Conservation (phyloP, 805 yeast genomes). For the Monosporozyma yasuniensis region DNA sequence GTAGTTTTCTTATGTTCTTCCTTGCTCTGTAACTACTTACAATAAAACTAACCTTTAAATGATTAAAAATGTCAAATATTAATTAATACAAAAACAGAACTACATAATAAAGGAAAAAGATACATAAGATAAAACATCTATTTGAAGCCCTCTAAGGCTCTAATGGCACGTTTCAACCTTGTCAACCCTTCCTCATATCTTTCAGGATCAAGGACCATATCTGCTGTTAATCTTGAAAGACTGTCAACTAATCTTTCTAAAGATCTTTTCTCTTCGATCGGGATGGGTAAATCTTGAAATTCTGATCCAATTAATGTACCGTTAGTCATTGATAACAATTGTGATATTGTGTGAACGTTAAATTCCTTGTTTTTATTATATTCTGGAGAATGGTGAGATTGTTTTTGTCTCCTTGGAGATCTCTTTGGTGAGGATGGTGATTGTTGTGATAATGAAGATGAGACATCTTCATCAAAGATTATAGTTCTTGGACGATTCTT, state of each 20-base stretch:
- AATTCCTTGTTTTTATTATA: conserved; percentile 8
- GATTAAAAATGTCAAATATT: neutral
- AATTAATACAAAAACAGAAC: too few species aligned
- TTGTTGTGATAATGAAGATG: neutral
- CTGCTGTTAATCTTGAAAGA: conserved; percentile 76
- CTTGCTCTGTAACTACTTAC: neutral
- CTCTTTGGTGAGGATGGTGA: neutral
- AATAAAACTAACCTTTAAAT: too few species aligned
- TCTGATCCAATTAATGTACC: conserved; percentile 45
- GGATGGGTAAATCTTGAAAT: conserved; percentile 63
- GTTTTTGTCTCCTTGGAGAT: neutral
- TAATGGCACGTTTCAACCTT: conserved; percentile 71
- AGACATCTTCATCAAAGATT: conserved; percentile 8
- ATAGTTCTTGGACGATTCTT: conserved; percentile 27
- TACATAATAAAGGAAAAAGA: neutral
- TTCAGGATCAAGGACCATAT: conserved; percentile 78
- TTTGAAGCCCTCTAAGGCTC: conserved; percentile 74
- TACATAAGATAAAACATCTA: neutral
- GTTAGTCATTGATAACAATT: conserved; percentile 32
- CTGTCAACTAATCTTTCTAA: conserved; percentile 83
- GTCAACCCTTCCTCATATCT: conserved; percentile 73
- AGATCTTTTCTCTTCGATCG: conserved; percentile 65
- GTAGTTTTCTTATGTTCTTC: neutral
- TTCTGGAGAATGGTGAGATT: neutral
- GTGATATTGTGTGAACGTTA: conserved; percentile 30